Evolutionary conservation across 495 filamentous ascomycete species (phyloP).

Genomic region (Penicillium egyptiacum): DNA sequence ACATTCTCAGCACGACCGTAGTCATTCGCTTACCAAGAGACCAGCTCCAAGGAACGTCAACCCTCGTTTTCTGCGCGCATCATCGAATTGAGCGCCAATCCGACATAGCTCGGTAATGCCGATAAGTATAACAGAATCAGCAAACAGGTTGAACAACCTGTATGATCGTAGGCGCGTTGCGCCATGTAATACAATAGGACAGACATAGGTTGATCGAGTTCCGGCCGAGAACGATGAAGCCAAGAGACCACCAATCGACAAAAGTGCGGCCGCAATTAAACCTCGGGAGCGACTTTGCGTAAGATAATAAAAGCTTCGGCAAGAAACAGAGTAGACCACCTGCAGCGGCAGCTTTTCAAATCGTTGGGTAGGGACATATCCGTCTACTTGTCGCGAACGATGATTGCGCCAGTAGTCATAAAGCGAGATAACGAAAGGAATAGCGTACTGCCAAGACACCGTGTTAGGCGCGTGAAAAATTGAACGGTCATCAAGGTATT

Average conservation of each 20-base stretch:
- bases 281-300: conserved; percentile 34
- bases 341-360: conserved; percentile 22
- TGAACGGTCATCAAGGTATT: not conserved
- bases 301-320: conserved; percentile 28
- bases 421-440: conserved; percentile 45
- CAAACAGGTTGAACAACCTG: conserved; percentile 27
- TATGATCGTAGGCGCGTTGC: conserved; percentile 27
- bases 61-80: conserved; percentile 28
- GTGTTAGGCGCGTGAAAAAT: conserved; percentile 12
- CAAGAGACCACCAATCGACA: conserved; percentile 34
- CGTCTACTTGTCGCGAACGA: conserved; percentile 23
- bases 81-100: conserved; percentile 21
- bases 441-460: conserved; percentile 26
- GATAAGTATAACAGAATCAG: conserved; percentile 41
- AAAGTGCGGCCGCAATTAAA: conserved; percentile 35
- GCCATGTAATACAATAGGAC: conserved; percentile 35
- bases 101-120: conserved; percentile 32
- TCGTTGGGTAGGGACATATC: conserved; percentile 25
- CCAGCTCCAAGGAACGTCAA: conserved; percentile 36
- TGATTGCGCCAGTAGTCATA: conserved; percentile 47
- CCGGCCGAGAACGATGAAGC: conserved; percentile 29
- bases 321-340: conserved; percentile 21
- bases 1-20: not conserved
- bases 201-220: conserved; percentile 49
- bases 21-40: conserved; percentile 36